Percentiles rank a stretch among this genome's conserved stretches.
phyloP scores from a whole-genome alignment of 179 eudicot genomes.

The Heliamphora pulchella region DNA sequence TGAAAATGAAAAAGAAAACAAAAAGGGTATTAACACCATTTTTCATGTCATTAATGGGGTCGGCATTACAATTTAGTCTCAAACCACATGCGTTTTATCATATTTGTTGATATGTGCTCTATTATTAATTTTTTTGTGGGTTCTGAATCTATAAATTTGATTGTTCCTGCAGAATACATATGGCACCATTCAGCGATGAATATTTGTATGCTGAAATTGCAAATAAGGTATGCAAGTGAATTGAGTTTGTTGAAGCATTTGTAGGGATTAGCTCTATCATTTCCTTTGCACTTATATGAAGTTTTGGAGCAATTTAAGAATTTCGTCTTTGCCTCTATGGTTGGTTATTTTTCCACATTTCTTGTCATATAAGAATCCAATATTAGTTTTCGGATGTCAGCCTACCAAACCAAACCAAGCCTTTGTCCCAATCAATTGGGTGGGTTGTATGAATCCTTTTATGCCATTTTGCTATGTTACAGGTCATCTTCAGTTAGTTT shows the following conservation, averaged over 20 bases:
- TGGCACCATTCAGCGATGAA: slow-evolving; percentile 99
- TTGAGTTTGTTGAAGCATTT: background rate
- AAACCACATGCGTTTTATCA: background rate
- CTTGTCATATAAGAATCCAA: background rate
- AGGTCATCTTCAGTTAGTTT: too few species aligned
- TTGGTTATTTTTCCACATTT: background rate
- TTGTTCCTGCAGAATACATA: slow-evolving; percentile 65
- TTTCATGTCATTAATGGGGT: background rate
- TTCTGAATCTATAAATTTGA: background rate
- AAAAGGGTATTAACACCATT: background rate
- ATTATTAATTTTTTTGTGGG: background rate
- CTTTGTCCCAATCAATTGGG: too few species aligned
- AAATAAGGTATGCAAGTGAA: slow-evolving; percentile 58
- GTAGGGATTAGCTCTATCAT: background rate
- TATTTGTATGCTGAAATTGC: slow-evolving; percentile 84
- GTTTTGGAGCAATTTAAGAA: background rate
- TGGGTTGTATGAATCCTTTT: background rate
- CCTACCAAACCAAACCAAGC: too few species aligned
- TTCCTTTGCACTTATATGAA: background rate
- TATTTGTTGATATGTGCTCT: background rate
- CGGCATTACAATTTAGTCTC: background rate
- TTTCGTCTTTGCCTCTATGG: background rate
- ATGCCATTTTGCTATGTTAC: too few species aligned
- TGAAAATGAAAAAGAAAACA: too few species aligned
- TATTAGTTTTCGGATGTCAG: background rate